phyloP scores from a whole-genome alignment of 306 rosid species.

The Cyamopsis tetragonoloba region DNA sequence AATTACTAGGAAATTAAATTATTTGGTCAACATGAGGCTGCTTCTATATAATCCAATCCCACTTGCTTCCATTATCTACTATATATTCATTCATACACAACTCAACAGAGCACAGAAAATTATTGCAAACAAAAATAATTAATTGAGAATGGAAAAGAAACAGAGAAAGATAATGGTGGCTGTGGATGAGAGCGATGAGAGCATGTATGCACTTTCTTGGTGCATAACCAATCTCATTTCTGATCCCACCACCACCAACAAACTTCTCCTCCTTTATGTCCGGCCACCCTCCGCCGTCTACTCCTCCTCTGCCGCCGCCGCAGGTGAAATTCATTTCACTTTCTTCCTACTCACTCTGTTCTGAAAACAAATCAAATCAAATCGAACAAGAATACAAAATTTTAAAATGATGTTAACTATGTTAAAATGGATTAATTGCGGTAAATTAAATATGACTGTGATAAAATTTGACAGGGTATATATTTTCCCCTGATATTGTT shows the following conservation, averaged over 20 bases:
- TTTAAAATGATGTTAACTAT: too few species aligned
- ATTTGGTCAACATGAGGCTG: not conserved
- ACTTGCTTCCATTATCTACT: not conserved
- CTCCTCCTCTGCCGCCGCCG: constrained; percentile 61
- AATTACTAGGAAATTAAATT: too few species aligned
- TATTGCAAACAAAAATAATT: not conserved
- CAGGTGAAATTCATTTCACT: constrained; percentile 49
- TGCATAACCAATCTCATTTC: constrained; percentile 57
- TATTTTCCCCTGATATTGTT: constrained; percentile 52
- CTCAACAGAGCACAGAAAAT: not conserved
- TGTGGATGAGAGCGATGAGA: constrained; percentile 81
- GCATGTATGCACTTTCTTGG: constrained; percentile 81
- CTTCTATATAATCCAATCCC: constrained; percentile 13
- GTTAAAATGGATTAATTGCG: too few species aligned
- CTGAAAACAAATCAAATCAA: too few species aligned
- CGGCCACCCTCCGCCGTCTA: constrained; percentile 58
- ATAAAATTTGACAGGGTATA: constrained; percentile 39
- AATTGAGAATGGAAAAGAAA: constrained; percentile 21
- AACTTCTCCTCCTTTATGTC: constrained; percentile 66
- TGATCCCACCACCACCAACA: constrained; percentile 29
- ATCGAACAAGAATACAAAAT: too few species aligned
- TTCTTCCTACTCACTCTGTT: not conserved
- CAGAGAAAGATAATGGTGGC: constrained; percentile 65
- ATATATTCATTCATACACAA: not conserved
- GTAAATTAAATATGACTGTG: too few species aligned